Base-by-base conservation (phyloP, 495 filamentous ascomycete genomes). In the Xylaria bambusicola region DNA sequence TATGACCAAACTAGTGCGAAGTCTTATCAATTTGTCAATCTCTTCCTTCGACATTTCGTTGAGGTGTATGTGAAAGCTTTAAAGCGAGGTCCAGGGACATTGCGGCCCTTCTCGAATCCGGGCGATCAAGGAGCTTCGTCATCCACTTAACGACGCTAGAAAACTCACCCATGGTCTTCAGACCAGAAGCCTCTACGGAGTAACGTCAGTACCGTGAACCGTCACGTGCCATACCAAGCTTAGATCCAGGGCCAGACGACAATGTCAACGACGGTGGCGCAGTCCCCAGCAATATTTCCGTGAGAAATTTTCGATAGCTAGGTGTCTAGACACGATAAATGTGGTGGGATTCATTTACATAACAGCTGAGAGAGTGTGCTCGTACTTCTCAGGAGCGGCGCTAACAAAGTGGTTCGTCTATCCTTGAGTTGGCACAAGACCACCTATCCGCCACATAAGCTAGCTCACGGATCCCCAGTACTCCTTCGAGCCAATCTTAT, bases 401-500 rank as follows among this genome's bases (percentile, higher is more conserved):
- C 87, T 83, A 42, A 61, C 69, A 75, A 91, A 92, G 72, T 92
- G 89, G 75, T 91, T 90, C 15, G 88, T 87, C 66, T 91, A 88
- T 18, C 84, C 87, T 70, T 91, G 88, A 87, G 90, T 90, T 10
- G 88, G 88, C 5, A 88, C 88, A 2, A 91, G 74, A 35, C 88
- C 88, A 2, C 86, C 84, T 62, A 88, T 85, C 57, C 80, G 76
- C 73, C 80, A 86, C 68, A 78, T 85, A 15, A 69, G 77, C 65
- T 70, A 51, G 51, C 10, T 41, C 6, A 21, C 33, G 20, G n/a
- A 23, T 1, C 73, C 65, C 58, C 73, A 79, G 41, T 42, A 62
- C 63, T 60, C 49, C 31, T 63, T 51, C 38, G 31, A 56, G 55
- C 63, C 64, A 53, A 59, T 44, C 40, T 44, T 44, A 15, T 44